Percentiles rank a stretch among this genome's conserved stretches.
These are phyloP conservation scores for Syzygium grande DNA, from an alignment of 345 rosid genomes.

Conservation along the genomic window DNA sequence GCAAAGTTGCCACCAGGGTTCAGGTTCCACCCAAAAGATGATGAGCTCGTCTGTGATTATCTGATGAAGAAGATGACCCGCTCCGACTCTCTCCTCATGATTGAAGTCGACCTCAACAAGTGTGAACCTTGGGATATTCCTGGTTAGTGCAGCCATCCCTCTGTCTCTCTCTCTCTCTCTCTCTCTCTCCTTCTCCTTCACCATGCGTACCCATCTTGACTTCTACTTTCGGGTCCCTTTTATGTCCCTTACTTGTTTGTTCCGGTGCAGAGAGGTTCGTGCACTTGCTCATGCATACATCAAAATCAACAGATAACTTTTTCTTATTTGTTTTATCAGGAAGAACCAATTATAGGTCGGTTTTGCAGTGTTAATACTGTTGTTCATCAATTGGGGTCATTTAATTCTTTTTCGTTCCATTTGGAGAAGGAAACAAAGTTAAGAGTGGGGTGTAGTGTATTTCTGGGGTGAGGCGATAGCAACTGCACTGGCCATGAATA, in stretches of 20 bases:
- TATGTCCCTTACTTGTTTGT: neutral
- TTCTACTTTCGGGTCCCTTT: neutral
- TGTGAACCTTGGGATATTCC: conserved; percentile 98
- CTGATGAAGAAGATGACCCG: conserved; percentile 41
- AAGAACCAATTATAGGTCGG: neutral
- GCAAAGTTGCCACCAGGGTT: conserved; percentile 84
- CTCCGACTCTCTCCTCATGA: conserved; percentile 30
- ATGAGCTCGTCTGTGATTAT: conserved; percentile 87
- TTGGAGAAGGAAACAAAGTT: neutral
- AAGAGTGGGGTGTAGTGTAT: neutral
- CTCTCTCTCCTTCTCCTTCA: neutral
- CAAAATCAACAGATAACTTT: neutral
- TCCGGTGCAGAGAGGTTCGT: neutral
- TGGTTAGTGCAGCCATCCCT: conserved; percentile 24
- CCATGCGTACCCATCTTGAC: neutral
- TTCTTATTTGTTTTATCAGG: neutral
- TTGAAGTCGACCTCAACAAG: conserved; percentile 88
- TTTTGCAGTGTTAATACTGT: neutral
- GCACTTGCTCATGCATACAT: neutral
- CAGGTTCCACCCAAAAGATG: conserved; percentile 84
- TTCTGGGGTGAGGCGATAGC: conserved; percentile 6
- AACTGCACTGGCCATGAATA: neutral
- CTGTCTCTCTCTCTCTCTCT: neutral
- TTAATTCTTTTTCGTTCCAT: neutral
- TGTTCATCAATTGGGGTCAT: neutral